Evolutionary conservation across 306 rosid species (phyloP).

Genomic region (Alnus rubra): DNA sequence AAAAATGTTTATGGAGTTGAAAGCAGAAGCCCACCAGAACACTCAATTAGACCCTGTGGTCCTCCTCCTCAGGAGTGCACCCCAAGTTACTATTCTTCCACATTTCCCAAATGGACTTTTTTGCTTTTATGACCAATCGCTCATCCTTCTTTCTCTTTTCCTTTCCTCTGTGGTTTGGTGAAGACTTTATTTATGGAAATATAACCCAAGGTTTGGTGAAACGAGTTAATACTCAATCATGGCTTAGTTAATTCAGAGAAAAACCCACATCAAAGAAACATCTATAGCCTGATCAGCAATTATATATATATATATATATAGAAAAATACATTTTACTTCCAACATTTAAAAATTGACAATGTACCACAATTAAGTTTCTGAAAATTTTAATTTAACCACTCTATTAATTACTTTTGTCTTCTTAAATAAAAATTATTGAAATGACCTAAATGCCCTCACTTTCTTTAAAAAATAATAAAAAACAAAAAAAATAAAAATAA

Average conservation of each 20-base stretch:
- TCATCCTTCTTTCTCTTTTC: neutral
- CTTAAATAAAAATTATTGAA: too few relatives aligned
- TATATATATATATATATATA: too few relatives aligned
- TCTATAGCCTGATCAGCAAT: neutral
- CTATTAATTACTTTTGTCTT: too few relatives aligned
- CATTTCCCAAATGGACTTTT: neutral
- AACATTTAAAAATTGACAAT: too few relatives aligned
- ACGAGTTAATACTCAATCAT: too few relatives aligned
- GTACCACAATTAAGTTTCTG: too few relatives aligned
- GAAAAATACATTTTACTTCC: too few relatives aligned
- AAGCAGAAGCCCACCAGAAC: neutral
- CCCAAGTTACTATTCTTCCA: neutral
- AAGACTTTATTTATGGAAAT: neutral
- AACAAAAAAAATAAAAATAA: too few relatives aligned
- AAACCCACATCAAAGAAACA: neutral
- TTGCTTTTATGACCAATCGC: neutral
- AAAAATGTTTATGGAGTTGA: neutral
- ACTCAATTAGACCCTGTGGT: constrained; percentile 9
- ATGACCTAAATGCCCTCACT: too few relatives aligned
- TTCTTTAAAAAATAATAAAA: too few relatives aligned
- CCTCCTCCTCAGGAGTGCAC: constrained; percentile 11
- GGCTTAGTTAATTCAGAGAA: neutral
- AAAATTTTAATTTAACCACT: too few relatives aligned
- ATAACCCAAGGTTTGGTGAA: too few relatives aligned
- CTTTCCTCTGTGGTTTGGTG: neutral